Base-by-base conservation (phyloP, 805 yeast species). In the Debaryomyces tyrocola region DNA sequence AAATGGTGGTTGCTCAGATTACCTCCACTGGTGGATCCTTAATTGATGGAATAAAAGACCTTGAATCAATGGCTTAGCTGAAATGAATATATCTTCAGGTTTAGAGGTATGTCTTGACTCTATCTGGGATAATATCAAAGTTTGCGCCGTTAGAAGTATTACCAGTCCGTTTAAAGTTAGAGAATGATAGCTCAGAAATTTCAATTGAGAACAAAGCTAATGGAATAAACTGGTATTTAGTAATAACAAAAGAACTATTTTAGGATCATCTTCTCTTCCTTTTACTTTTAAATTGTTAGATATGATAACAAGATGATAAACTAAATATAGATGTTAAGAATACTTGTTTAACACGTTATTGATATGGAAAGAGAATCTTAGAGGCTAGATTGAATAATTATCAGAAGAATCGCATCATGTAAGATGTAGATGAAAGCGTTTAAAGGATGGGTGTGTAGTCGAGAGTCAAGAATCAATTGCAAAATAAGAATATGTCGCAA, bases 1-100 rank as follows among this genome's bases (percentile, higher is more conserved):
- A 3, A 67, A 62, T 3, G 91, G 91, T 44, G 78, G 80, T 1
- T 85, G 60, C 80, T 20, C 28, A 15, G 35, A 51, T 37, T 37
- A 45, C 33, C 10, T 20, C 33, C 8, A 56, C 62, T 4, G 41
- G 47, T 14, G 56, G 48, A 8, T 57, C 59, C 40, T 27, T 51
- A 12, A 49, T 43, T 8, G 45, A 49, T 35, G 59, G 59, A 14
- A n/a, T n/a, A n/a, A 41, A 46, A 29, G 50, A 17, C 4, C 18
- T 17, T 17, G 3, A 17, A 17, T 17, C 18, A 17, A 17, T 17
- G 18, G 18, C 27, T 6, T 40, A 10, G 47, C 50, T 18, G 20
- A 31, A 18, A 37, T 21, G 33, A 8, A 35, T 43, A 17, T 39
- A 33, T 5, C 44, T 48, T 52, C 49, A 29, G 38, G 53, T 33